Evolutionary conservation across 108 stramenopile genomes (phyloP), one percentile per base, ranked within the genome.

Genomic region (Skeletonema marinoi): DNA sequence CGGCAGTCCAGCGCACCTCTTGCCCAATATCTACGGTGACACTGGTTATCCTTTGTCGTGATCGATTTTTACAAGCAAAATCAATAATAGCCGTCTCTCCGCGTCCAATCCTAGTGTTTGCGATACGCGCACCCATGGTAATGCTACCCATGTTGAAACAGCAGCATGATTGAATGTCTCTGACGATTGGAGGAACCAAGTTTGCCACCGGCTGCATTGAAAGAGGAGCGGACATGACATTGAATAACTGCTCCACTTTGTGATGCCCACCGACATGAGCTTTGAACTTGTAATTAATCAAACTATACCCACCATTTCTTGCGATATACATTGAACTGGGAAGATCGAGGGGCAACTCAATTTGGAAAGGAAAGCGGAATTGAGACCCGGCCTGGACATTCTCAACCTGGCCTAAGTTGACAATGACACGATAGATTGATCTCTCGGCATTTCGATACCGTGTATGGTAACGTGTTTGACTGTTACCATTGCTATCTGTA

Each of bases 51-150:
- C 60, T 38, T 38, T 62, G 36, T 21, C 77, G 62, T 1, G 85
- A 81, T 5, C 77, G 66, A 64, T 85, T 85, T 21, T 77, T 65
- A 39, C 81, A 85, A 8, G 85, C 76, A 63, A 85, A 63, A 29
- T 66, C 66, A 33, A 76, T 36, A n/a, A 78, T 46, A 9, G 78
- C 39, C 16, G 54, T 60, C 36, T 74, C 54, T 0, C 85, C 85
- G 11, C 67, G 38, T 6, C 65, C 56, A 4, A 85, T 42, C 44
- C 77, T 48, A 30, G 81, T 70, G 72, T 85, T 71, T 12, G 56
- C 50, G 1, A 81, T 67, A 12, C 63, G 71, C 5, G 77, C 81
- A 0, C 73, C 85, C 44, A 82, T 44, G 10, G 63, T 74, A 2
- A 85, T 59, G 42, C 33, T 30, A 6, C 83, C 83, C 30, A 6